Evolutionary conservation across 1,284 basidiomycete species (phyloP).

Genomic region (Pyrrhoderma lamaoense): DNA sequence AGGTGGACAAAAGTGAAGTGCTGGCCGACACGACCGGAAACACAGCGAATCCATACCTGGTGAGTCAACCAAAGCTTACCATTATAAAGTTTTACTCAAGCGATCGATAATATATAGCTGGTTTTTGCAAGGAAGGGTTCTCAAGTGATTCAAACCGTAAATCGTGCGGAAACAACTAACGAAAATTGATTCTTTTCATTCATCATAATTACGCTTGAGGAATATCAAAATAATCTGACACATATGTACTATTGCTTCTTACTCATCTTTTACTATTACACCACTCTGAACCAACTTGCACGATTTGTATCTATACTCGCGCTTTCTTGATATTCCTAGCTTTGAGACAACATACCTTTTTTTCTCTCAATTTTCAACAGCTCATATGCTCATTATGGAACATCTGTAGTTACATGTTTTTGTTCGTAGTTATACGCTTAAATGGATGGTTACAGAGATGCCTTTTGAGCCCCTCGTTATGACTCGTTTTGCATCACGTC

Average conservation of each 20-base stretch:
- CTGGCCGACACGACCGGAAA: slow-evolving; percentile 74
- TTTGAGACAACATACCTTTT: too few species aligned
- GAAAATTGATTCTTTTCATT: slow-evolving; percentile 18
- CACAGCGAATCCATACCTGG: slow-evolving; percentile 78
- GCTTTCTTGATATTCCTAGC: neutral
- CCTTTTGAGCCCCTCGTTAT: too few species aligned
- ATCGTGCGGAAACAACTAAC: slow-evolving; percentile 40
- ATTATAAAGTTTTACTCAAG: neutral
- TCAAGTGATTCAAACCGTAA: slow-evolving; percentile 70
- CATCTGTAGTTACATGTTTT: too few species aligned
- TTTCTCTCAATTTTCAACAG: too few species aligned
- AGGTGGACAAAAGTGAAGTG: slow-evolving; percentile 69
- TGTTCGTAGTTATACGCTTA: too few species aligned
- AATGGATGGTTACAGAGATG: too few species aligned
- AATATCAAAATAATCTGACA: too few species aligned
- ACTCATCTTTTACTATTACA: neutral
- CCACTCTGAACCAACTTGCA: neutral
- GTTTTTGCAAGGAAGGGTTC: slow-evolving; percentile 74
- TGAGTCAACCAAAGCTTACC: slow-evolving; percentile 30
- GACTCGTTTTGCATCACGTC: too few species aligned
- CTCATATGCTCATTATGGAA: too few species aligned
- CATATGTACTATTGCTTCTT: neutral
- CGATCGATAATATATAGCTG: slow-evolving; percentile 39
- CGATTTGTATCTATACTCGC: neutral
- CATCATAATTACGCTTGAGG: too few species aligned